Base-by-base conservation (phyloP, 169 alveolate species). In the Cystoisospora suis region DNA sequence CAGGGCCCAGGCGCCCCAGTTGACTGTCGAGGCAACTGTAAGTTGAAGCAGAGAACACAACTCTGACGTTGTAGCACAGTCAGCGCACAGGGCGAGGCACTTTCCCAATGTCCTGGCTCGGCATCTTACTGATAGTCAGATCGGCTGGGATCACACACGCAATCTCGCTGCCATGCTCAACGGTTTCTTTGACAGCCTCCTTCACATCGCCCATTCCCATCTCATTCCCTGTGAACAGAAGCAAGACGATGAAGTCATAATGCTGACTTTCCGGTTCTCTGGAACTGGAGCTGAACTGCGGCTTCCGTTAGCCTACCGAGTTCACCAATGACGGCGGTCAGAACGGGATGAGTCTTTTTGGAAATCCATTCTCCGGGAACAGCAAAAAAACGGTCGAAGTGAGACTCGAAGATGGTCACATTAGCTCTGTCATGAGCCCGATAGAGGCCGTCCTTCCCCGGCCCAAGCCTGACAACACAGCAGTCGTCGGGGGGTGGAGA, bases 1-100 rank as follows among this genome's bases (percentile, higher is more conserved):
- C 29, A 79, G 42, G 38, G 70, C 87, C 70, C 69, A 79, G 27
- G 87, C 87, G 27, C 87, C 87, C 61, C 69, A 79, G 87, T 42
- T 79, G 2, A 69, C 87, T 45, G 87, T 79, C 23, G 87, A 46
- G 29, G 87, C 61, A 23, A 79, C 87, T 79, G 87, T 42, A 79
- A 0, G 44, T 42, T 17, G 6, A 29, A 6, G 34, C 87, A 46
- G 32, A 29, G 70, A 47, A 6, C 27, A 6, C 59, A 72, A n/a
- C 27, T 12, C 38, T 40, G 49, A 29, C 15, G 7, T 23, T 36
- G 9, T 3, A 23, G 45, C 1, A 70, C 75, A 61, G 6, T 5
- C 5, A n/a, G 20, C 6, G 29, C 75, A 5, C 6, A 29, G 20
- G 75, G 7, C 6, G 34, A 29, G 75, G 75, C 75, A 61, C 75